Evolutionary conservation across 176 grass and related monocot genomes (phyloP).

Genomic region (Triticum turgidum): DNA sequence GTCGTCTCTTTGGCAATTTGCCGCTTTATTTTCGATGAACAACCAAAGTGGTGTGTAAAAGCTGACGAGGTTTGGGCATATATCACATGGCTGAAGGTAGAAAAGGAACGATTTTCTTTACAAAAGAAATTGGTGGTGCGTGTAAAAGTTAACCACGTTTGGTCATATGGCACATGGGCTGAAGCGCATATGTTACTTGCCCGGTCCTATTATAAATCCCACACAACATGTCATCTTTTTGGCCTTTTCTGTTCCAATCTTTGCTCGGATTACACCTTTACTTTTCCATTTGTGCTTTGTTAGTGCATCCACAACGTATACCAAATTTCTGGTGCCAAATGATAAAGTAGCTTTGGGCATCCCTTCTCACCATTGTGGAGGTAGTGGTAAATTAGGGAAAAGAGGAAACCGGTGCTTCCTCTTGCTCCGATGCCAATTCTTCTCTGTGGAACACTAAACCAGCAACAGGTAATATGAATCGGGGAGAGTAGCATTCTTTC

Average conservation of each 20-base stretch:
- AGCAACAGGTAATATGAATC: too few relatives aligned
- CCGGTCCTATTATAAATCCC: not conserved
- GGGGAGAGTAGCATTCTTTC: too few relatives aligned
- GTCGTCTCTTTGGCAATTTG: not conserved
- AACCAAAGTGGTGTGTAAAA: not conserved
- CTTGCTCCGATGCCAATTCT: too few relatives aligned
- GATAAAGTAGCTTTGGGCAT: too few relatives aligned
- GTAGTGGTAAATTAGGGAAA: too few relatives aligned
- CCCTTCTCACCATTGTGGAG: too few relatives aligned
- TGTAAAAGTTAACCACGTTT: conserved; percentile 14
- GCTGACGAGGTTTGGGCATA: conserved; percentile 26
- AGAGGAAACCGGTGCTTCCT: too few relatives aligned
- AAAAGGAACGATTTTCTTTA: not conserved
- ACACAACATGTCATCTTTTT: not conserved
- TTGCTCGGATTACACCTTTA: not conserved
- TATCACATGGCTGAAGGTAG: not conserved
- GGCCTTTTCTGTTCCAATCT: not conserved
- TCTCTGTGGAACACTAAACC: too few relatives aligned
- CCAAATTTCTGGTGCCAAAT: too few relatives aligned
- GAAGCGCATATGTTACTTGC: conserved; percentile 14
- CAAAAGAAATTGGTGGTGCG: not conserved
- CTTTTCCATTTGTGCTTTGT: not conserved
- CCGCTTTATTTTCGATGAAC: not conserved
- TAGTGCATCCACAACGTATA: too few relatives aligned
- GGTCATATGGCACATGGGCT: not conserved